These are phyloP conservation scores for Hypsizygus marmoreus DNA, from an alignment of 768 basidiomycete species.

Conservation along the genomic window DNA sequence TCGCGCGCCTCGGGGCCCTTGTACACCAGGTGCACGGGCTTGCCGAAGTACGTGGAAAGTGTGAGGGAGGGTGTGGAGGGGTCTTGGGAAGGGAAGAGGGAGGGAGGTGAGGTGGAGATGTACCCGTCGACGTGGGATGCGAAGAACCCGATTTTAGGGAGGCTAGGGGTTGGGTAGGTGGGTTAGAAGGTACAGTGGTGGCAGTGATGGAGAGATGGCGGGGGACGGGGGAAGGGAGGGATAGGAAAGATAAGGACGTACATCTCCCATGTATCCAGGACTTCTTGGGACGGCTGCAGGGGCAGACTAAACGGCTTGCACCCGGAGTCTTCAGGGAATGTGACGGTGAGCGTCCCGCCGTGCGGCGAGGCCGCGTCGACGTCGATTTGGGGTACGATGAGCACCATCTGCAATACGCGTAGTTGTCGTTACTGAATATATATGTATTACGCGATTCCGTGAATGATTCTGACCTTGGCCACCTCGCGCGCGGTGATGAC, in stretches of 20 bases:
- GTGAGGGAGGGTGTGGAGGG: constrained; percentile 59
- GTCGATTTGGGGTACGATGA: constrained; percentile 60
- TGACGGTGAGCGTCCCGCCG: constrained; percentile 52
- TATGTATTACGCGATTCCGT: too few species aligned
- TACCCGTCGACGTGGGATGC: constrained; percentile 61
- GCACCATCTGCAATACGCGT: constrained; percentile 52
- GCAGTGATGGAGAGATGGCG: too few species aligned
- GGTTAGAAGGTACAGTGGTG: too few species aligned
- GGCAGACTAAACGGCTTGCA: constrained; percentile 62
- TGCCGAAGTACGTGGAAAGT: constrained; percentile 63
- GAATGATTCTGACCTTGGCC: constrained; percentile 48
- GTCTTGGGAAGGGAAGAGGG: constrained; percentile 31
- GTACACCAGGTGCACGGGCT: constrained; percentile 61
- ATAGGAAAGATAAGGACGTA: constrained; percentile 42
- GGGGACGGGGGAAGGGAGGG: too few species aligned
- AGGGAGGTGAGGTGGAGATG: constrained; percentile 50
- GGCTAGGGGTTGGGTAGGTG: constrained; percentile 31
- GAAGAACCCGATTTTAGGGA: constrained; percentile 57
- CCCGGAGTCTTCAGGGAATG: constrained; percentile 61
- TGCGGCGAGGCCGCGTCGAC: constrained; percentile 44
- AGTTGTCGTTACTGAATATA: too few species aligned
- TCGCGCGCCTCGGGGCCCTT: constrained; percentile 62
- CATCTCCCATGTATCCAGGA: constrained; percentile 57
- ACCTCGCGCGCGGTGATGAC: constrained; percentile 72
- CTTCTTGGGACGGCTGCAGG: constrained; percentile 51